A percentile compares a stretch with the other conserved stretches of the same genome.
Conservation (phyloP, 352 stramenopile species). For the Globisporangium middletonii region DNA sequence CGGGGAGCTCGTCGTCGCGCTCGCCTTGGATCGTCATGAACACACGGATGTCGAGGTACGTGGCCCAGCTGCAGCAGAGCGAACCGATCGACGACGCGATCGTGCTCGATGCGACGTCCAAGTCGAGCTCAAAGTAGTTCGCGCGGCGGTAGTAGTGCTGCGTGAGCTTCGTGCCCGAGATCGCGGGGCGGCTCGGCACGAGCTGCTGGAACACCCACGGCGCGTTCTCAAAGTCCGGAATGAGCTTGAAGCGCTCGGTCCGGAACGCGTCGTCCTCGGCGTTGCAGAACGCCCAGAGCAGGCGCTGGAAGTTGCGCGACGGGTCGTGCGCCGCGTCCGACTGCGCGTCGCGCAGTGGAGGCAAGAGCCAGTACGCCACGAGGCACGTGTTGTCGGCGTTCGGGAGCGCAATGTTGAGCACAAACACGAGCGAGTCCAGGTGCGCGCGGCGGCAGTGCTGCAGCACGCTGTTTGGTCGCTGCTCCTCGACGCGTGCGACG, state of each 20-base stretch:
- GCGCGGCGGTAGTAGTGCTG: constrained; percentile 74
- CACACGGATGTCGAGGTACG: constrained; percentile 73
- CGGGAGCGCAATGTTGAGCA: constrained; percentile 84
- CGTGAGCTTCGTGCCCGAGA: constrained; percentile 84
- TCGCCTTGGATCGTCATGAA: constrained; percentile 78
- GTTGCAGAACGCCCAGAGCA: constrained; percentile 54
- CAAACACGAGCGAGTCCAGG: constrained; percentile 64
- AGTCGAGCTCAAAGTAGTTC: constrained; percentile 86
- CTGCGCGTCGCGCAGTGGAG: constrained; percentile 14
- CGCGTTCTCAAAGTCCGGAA: constrained; percentile 80
- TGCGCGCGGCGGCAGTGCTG: constrained; percentile 35
- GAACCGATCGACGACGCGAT: constrained; percentile 73
- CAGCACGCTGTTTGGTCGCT: constrained; percentile 40
- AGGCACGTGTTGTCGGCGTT: constrained; percentile 63
- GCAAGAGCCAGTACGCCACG: constrained; percentile 74
- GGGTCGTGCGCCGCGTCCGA: constrained; percentile 10
- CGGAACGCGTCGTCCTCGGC: constrained; percentile 42
- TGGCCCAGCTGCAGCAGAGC: constrained; percentile 72
- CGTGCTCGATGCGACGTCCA: constrained; percentile 77
- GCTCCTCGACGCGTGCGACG: constrained; percentile 41
- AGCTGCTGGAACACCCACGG: constrained; percentile 79
- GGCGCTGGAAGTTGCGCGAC: constrained; percentile 39
- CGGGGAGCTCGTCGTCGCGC: constrained; percentile 59
- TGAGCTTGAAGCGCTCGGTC: constrained; percentile 84
- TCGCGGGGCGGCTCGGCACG: constrained; percentile 77